Evolutionary conservation across 2,329 filamentous ascomycete genomes (phyloP), one percentile per base, ranked within the genome.

Genomic region (Oidium heveae): DNA sequence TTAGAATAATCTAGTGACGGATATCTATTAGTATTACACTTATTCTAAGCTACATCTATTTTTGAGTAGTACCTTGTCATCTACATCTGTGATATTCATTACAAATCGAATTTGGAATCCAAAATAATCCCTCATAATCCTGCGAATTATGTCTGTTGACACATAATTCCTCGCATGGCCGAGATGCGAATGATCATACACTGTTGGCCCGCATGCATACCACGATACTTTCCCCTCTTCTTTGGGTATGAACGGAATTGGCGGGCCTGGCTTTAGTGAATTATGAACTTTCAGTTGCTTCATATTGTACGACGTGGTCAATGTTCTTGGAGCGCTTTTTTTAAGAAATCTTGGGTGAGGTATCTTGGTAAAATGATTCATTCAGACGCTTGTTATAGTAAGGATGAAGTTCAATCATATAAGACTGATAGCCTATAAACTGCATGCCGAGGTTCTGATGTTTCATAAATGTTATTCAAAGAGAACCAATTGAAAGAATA

Each of bases 121-220:
- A 67, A 85, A 84, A 65, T 84, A 84, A 63, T 82, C 75, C 54
- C 70, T 67, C 68, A 84, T 68, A 56, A 85, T 78, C 59, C 81
- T 71, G 53, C 81, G 71, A 58, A 85, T 74, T 57, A 84, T 82
- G 67, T 85, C 81, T 13, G 79, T 83, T 56, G 75, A 79, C 57
- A 84, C 79, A 73, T 84, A 85, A 66, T 84, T 85, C 57, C 80
- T 70, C 8, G 79, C 80, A 68, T 85, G 81, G 13, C 80, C 80
- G 59, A 64, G 65, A 69, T 84, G 80, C 52, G 77, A 71, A 67
- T 82, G 77, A 63, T 83, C 80, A 64, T 82, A 82, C 37, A 79
- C 75, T 1, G 80, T 85, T 33, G 80, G 80, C 24, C 81, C 81
- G 68, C 81, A 85, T 56, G 74, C 77, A 68, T 84, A 85, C 80